phyloP scores from a whole-genome alignment of 257 asterid genomes.

The Lycium barbarum region DNA sequence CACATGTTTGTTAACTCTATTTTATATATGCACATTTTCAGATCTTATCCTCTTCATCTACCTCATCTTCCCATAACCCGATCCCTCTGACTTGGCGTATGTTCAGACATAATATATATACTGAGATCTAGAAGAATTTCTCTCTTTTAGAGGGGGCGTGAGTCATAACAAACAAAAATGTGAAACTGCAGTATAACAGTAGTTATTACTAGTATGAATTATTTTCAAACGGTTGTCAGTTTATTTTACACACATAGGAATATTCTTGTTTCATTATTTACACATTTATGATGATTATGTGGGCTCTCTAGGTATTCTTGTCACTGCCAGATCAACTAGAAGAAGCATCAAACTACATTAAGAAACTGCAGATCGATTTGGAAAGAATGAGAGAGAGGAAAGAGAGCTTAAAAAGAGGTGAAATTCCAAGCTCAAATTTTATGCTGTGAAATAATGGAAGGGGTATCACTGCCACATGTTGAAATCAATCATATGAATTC shows the following conservation, averaged over 20 bases:
- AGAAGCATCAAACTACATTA: constrained; percentile 66
- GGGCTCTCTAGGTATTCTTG: constrained; percentile 44
- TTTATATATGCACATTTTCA: background rate
- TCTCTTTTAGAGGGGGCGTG: background rate
- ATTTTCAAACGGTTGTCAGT: background rate
- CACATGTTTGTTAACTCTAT: too few relatives aligned
- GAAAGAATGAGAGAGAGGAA: constrained; percentile 69
- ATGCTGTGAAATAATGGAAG: constrained; percentile 17
- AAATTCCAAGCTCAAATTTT: constrained; percentile 10
- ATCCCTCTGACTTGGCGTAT: background rate
- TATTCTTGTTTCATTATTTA: background rate
- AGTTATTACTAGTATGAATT: background rate
- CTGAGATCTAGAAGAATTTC: background rate
- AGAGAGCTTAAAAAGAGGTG: constrained; percentile 24
- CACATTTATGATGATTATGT: background rate
- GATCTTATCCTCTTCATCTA: background rate
- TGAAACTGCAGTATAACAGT: background rate
- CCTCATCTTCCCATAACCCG: background rate
- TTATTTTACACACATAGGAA: too few relatives aligned
- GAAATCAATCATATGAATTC: constrained; percentile 56
- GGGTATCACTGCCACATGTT: constrained; percentile 44
- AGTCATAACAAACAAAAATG: background rate
- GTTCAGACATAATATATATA: background rate
- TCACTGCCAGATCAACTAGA: constrained; percentile 68
- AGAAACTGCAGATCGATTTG: constrained; percentile 50